Evolutionary conservation across 495 filamentous ascomycete species (phyloP), one percentile per base, ranked within the genome.

Genomic region (Pyrenopolyporus hunteri): DNA sequence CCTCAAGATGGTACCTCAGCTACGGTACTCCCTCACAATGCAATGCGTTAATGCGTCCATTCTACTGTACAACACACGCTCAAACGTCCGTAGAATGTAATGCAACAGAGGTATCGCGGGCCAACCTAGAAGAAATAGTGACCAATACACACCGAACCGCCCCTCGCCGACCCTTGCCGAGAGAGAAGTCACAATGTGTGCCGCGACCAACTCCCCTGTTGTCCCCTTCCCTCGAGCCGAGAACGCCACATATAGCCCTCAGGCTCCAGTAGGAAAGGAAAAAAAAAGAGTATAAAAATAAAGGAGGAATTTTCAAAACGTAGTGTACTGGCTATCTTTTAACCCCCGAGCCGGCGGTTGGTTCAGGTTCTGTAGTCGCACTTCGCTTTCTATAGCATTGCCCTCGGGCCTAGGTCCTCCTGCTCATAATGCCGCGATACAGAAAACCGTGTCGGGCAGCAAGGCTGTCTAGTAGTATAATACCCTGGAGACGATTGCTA

Each of bases 11-110:
- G 26, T 25, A 46, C 53, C 42, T 33, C 46, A 17, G 32, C 10
- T 42, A 59, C 49, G 42, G 25, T 17, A 26, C 17, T 25, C 53
- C 37, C 33, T 31, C 26, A 20, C 40, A 49, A 59, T 64, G 48
- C 49, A 49, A 55, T 55, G 46, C 43, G 14, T 40, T 16, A 10
- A 50, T 44, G 48, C 49, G 20, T 58, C 14, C 48, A 44, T 59
- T 37, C 36, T 64, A 64, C 16, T 64, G 61, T 64, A 64, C 54
- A 59, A 50, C 49, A 54, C 52, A 37, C 26, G 10, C 47, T n/a
- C n/a, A n/a, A n/a, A n/a, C n/a, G 19, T n/a, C 29, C 9, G 36
- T 35, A 47, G 31, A 51, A 46, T 45, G 32, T 49, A 17, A 47
- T 40, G 44, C 23, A 42, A 42, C 37, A 42, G 14, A 59, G 61